phyloP scores from a whole-genome alignment of 202 grass and related monocot genomes.

The Bolboschoenoplectus hybrid region DNA sequence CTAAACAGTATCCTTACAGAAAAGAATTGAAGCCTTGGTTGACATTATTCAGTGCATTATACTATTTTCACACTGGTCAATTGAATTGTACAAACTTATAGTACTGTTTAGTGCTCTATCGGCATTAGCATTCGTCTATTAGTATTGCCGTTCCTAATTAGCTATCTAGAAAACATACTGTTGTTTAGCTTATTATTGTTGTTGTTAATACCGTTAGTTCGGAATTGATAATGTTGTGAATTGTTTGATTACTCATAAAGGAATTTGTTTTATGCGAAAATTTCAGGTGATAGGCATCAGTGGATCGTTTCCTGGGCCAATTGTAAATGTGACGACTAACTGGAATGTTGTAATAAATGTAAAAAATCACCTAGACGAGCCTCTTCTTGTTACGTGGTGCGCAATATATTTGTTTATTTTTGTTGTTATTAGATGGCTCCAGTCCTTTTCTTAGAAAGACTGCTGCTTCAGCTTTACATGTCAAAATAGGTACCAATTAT shows the following conservation, averaged over 20 bases:
- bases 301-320: slow-evolving; percentile 71
- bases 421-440: slow-evolving; percentile 13
- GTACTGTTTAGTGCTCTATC: not conserved
- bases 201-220: not conserved
- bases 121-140: not conserved
- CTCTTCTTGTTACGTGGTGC: slow-evolving; percentile 83
- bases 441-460: not conserved
- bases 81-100: not conserved
- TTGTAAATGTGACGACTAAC: slow-evolving; percentile 89
- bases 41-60: not conserved
- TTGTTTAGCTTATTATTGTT: not conserved
- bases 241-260: not conserved
- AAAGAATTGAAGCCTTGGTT: not conserved
- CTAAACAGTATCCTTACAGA: not conserved
- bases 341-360: slow-evolving; percentile 94
- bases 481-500: not conserved
- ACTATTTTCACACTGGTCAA: no score
- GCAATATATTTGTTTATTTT: not conserved
- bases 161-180: not conserved
- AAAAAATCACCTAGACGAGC: slow-evolving; percentile 78
- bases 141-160: not conserved
- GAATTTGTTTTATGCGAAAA: slow-evolving; percentile 16
- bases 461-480: no score
- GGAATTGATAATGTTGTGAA: not conserved
- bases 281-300: slow-evolving; percentile 77